Base-by-base conservation (phyloP, 2,329 filamentous ascomycete genomes). In the Colletotrichum limetticola region DNA sequence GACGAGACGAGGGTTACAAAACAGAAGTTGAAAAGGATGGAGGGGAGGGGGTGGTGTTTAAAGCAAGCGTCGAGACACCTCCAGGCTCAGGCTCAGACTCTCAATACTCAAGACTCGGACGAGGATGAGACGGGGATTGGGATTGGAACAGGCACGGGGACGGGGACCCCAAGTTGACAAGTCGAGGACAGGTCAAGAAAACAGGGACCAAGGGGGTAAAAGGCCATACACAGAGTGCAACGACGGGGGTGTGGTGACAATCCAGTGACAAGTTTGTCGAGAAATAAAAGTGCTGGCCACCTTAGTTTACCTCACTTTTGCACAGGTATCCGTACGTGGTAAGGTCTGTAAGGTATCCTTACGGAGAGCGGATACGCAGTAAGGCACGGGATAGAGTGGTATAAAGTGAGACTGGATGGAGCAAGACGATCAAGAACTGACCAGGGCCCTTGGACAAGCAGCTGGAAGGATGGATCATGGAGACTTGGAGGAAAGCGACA, bases 1-100 rank as follows among this genome's bases (percentile, higher is more conserved):
- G 60, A 56, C 70, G 42, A 69, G 69, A 69, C 69, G 70, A 61
- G 46, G 58, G 55, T 65, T 63, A 52, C 66, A 66, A 52, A 63
- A 55, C 49, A 59, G 28, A 32, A 59, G 28, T 22, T n/a, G 66
- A 72, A 57, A n/a, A 70, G 53, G 67, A 67, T 62, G 57, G 62
- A 71, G 68, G 71, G 71, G 68, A 65, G 68, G 61, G 71, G 63
- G 61, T 55, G 70, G 59, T 56, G 71, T 71, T 71, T 71, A 71
- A 71, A 74, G 71, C 53, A 35, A 35, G 32, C 32, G 68, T 71
- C 56, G 68, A 28, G 46, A 49, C 42, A 49, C 42, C 42, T n/a
- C 42, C 42, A 49, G 42, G 42, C 42, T 49, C 42, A 49, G 42
- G 14, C 37, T 42, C 37, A 42, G 37, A 42, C 30, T 32, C 37